phyloP scores from a whole-genome alignment of 306 rosid genomes.

The Quercus wislizeni region DNA sequence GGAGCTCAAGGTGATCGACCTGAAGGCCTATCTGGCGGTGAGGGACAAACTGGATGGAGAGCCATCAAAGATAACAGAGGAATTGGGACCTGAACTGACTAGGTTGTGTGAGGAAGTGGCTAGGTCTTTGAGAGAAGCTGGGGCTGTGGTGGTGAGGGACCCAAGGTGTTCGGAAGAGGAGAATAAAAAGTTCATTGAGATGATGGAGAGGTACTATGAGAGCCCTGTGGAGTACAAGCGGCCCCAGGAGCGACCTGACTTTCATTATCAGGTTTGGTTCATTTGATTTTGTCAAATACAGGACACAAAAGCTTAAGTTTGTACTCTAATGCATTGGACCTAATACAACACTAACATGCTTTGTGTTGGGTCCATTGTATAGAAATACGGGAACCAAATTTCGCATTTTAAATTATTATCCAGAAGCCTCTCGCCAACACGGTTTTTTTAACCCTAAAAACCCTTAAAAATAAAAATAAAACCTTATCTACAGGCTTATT shows the following conservation, averaged over 20 bases:
- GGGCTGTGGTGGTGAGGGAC: slow-evolving; percentile 77
- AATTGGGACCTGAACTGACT: slow-evolving; percentile 14
- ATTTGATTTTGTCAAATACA: too few species aligned
- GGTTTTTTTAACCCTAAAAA: too few species aligned
- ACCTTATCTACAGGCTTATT: too few species aligned
- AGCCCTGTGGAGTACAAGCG: slow-evolving; percentile 59
- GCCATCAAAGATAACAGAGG: slow-evolving; percentile 3
- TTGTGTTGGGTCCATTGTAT: too few species aligned
- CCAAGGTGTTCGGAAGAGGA: slow-evolving; percentile 78
- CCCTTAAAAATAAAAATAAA: too few species aligned
- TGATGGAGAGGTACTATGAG: slow-evolving; percentile 88
- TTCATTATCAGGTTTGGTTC: slow-evolving; percentile 78
- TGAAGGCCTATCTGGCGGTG: slow-evolving; percentile 44
- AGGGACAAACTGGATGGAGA: slow-evolving; percentile 1
- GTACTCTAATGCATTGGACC: too few species aligned
- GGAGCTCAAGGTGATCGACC: slow-evolving; percentile 85
- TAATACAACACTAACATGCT: too few species aligned
- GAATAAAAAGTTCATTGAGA: slow-evolving; percentile 85
- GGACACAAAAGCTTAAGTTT: too few species aligned
- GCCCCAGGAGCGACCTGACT: slow-evolving; percentile 69
- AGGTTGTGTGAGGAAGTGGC: slow-evolving; percentile 60
- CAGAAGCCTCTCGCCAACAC: too few species aligned
- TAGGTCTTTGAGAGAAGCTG: slow-evolving; percentile 69
- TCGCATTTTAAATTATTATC: too few species aligned
- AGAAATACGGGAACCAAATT: too few species aligned